Evolutionary conservation across 495 filamentous ascomycete genomes (phyloP).

Genomic region (Staphylotrichum tortipilum): DNA sequence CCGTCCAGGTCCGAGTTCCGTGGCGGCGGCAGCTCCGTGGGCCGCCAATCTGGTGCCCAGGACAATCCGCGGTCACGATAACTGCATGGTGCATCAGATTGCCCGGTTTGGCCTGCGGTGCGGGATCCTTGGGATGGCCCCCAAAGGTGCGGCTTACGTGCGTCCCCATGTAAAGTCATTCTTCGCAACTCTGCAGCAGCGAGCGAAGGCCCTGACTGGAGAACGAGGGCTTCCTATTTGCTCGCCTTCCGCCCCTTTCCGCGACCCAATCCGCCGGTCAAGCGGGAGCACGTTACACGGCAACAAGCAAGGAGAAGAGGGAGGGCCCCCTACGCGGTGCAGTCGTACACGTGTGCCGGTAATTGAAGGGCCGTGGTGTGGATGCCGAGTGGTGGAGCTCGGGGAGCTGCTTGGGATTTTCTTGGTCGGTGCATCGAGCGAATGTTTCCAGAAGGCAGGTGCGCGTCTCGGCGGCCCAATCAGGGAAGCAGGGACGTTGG

Average conservation of each 20-base stretch:
- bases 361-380: neutral
- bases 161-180: neutral
- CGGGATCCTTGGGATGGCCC: too few species aligned
- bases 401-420: too few species aligned
- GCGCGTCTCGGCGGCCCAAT: conserved; percentile 6
- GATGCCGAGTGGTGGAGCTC: neutral
- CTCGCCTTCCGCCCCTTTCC: neutral
- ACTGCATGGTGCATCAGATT: too few species aligned
- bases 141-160: neutral
- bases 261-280: neutral
- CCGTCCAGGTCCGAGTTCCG: too few species aligned
- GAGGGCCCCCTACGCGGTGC: too few species aligned
- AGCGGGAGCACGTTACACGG: neutral
- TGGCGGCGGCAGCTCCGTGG: too few species aligned
- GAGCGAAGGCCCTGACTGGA: too few species aligned
- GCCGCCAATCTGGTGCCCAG: neutral
- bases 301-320: too few species aligned
- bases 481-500: conserved; percentile 7
- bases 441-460: conserved; percentile 17
- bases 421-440: conserved; percentile 1
- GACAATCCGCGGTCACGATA: too few species aligned
- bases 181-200: neutral
- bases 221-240: neutral
- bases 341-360: neutral
- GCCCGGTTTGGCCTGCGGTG: conserved; percentile 5